A percentile compares a stretch with the other conserved stretches of the same genome.
phyloP scores from a whole-genome alignment of 495 filamentous ascomycete genomes.

The Hypoxylon fuscum region DNA sequence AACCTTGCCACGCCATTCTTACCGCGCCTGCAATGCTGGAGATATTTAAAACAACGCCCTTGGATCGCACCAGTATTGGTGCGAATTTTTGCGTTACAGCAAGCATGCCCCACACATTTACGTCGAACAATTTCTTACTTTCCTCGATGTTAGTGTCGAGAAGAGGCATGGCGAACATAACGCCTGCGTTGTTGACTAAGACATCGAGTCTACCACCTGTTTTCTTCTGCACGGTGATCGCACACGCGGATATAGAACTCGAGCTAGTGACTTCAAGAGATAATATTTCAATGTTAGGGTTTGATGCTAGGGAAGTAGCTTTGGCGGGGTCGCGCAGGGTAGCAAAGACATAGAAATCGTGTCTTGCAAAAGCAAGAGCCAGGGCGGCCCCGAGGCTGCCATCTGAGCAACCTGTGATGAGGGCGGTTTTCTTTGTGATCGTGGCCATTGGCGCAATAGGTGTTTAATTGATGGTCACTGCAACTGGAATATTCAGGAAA shows the following conservation, averaged over 20 bases:
- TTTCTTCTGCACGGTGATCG: conserved; percentile 36
- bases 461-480: too few relatives aligned
- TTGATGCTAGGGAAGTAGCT: conserved; percentile 31
- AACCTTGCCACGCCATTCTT: too few relatives aligned
- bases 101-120: conserved; percentile 59
- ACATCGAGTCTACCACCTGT: too few relatives aligned
- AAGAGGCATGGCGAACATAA: conserved; percentile 43
- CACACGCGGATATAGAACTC: conserved; percentile 37
- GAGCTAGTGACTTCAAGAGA: conserved; percentile 45
- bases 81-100: conserved; percentile 56
- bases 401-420: conserved; percentile 58
- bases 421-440: neutral
- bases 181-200: conserved; percentile 61
- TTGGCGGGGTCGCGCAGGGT: conserved; percentile 54
- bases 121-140: conserved; percentile 54
- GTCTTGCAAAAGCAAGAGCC: conserved; percentile 46
- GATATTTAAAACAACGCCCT: conserved; percentile 41
- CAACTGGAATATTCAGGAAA: too few relatives aligned
- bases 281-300: conserved; percentile 43
- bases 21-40: too few relatives aligned
- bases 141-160: conserved; percentile 53
- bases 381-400: conserved; percentile 54
- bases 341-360: conserved; percentile 53
- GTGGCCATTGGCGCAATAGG: too few relatives aligned
- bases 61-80: conserved; percentile 53